Evolutionary conservation across 225 moss, liverwort and hornwort species (phyloP).

Genomic region (Thuidium tamariscinum): DNA sequence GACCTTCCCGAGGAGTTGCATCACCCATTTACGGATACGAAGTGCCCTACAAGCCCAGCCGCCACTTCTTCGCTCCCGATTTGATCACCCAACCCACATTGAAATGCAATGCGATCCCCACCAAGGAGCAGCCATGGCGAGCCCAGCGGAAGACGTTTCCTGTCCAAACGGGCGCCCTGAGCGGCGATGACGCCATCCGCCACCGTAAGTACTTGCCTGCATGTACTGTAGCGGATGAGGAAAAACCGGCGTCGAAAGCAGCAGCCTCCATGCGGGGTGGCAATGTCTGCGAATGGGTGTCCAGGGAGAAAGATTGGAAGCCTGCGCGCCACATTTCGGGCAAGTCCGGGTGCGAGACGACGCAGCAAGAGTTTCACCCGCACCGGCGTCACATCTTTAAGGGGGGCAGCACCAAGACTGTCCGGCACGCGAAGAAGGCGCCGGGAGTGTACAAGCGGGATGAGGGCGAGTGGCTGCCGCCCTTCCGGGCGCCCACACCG

Average conservation of each 20-base stretch:
- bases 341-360: constrained; percentile 8
- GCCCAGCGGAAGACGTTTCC: constrained; percentile 18
- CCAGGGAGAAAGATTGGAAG: neutral
- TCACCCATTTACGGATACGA: constrained; percentile 12
- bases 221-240: neutral
- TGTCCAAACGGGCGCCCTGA: neutral
- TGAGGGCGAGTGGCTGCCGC: constrained; percentile 30
- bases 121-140: constrained; percentile 25
- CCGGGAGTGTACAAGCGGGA: constrained; percentile 5
- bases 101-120: constrained; percentile 19
- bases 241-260: neutral
- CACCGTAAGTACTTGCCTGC: constrained; percentile 1
- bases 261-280: neutral
- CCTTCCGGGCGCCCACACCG: constrained; percentile 8
- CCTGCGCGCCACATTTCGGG: constrained; percentile 8
- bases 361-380: constrained; percentile 4
- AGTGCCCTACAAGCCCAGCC: constrained; percentile 17
- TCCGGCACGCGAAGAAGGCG: neutral
- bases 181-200: neutral
- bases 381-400: constrained; percentile 12
- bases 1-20: constrained; percentile 7
- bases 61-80: neutral
- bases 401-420: neutral
- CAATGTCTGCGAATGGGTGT: neutral
- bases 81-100: neutral